Conservation (phyloP, 805 yeast species). For the Zygoascus ofunaensis region DNA sequence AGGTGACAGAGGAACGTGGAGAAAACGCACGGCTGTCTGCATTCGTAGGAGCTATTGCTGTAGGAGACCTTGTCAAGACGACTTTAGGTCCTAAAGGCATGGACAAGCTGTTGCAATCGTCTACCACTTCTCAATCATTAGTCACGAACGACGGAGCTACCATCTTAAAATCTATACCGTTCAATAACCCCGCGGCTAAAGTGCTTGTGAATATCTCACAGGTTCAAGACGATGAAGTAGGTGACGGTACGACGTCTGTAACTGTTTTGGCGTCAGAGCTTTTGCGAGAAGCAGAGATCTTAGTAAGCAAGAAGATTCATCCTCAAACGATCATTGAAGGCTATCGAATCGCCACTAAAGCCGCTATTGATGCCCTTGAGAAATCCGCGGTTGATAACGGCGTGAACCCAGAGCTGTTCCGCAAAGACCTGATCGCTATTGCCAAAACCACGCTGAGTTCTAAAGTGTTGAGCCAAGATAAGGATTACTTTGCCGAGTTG, state of each 20-base stretch:
- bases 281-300: constrained; percentile 83
- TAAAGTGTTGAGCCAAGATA: constrained; percentile 90
- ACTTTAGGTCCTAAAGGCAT: constrained; percentile 98
- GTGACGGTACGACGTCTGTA: constrained; percentile 97
- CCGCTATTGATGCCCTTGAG: constrained; percentile 77
- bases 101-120: constrained; percentile 89
- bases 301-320: constrained; percentile 88
- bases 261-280: constrained; percentile 93
- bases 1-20: constrained; percentile 94
- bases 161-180: constrained; percentile 82
- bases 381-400: constrained; percentile 69
- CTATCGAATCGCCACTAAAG: constrained; percentile 74
- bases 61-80: constrained; percentile 90
- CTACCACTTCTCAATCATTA: constrained; percentile 65
- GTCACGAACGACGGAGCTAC: constrained; percentile 99
- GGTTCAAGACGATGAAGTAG: constrained; percentile 96
- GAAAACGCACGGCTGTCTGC: constrained; percentile 97
- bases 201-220: constrained; percentile 89
- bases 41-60: constrained; percentile 98
- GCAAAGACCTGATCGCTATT: constrained; percentile 70
- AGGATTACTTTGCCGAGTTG: constrained; percentile 74
- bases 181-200: constrained; percentile 96
- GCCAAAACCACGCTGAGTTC: constrained; percentile 92
- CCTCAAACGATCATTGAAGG: constrained; percentile 98
- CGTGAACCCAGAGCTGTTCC: constrained; percentile 47